Conservation (phyloP, 768 basidiomycete species). For the Ramaria sp. region DNA sequence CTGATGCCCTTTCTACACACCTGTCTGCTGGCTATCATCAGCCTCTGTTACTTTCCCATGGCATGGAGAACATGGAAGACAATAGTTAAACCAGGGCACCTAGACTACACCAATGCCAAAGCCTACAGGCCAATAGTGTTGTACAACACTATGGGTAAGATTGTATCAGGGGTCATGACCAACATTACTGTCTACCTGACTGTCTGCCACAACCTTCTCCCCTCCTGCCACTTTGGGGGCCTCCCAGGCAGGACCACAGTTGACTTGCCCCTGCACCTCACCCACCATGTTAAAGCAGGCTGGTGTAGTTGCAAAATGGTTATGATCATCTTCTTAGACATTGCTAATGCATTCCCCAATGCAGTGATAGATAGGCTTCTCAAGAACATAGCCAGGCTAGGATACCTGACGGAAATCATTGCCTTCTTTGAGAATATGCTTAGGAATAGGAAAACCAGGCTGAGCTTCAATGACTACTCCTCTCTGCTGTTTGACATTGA, state of each 20-base stretch:
- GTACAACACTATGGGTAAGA: conserved; percentile 3
- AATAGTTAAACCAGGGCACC: conserved; percentile 10
- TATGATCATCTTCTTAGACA: no score
- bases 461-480: conserved; percentile 4
- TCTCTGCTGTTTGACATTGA: no score
- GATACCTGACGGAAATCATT: conserved; percentile 6
- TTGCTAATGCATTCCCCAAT: no score
- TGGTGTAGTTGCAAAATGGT: no score
- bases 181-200: background rate
- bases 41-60: background rate
- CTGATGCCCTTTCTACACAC: background rate
- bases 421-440: no score
- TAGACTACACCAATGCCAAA: conserved; percentile 10
- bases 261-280: no score
- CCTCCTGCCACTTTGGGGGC: conserved; percentile 11
- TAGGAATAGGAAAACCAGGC: background rate
- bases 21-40: background rate
- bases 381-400: no score
- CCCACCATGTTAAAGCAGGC: no score
- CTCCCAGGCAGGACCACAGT: no score
- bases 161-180: background rate
- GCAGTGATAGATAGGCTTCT: no score
- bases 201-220: conserved; percentile 7
- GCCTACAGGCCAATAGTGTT: conserved; percentile 13
- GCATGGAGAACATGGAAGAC: background rate